Evolutionary conservation across 192 early-diverging fungal species (phyloP).

Genomic region (Rhizophagus clarus): DNA sequence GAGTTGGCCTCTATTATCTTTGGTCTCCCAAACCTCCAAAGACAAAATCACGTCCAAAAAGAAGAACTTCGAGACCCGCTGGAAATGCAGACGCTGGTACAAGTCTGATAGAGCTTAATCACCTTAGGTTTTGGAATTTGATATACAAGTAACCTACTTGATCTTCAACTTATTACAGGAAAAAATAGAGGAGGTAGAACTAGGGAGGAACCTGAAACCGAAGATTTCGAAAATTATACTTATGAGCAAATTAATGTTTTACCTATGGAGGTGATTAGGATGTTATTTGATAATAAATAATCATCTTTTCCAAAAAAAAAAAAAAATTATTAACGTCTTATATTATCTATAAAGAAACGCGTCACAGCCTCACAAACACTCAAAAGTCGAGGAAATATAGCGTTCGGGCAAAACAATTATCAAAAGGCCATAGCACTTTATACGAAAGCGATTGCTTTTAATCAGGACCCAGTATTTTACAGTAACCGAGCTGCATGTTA

Average conservation of each 20-base stretch:
- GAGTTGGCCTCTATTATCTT: slow-evolving; percentile 69
- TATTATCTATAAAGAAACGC: slow-evolving; percentile 43
- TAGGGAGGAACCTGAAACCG: slow-evolving; percentile 30
- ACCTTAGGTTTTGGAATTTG: background rate
- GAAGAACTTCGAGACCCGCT: slow-evolving; percentile 40
- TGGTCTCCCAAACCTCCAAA: slow-evolving; percentile 40
- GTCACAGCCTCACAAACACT: slow-evolving; percentile 69
- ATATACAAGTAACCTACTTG: background rate
- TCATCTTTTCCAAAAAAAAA: no score
- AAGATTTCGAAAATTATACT: slow-evolving; percentile 42
- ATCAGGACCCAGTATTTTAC: slow-evolving; percentile 84
- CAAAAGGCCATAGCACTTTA: slow-evolving; percentile 85
- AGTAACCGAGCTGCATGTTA: slow-evolving; percentile 96
- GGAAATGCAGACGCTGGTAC: slow-evolving; percentile 32
- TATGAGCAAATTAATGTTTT: slow-evolving; percentile 37
- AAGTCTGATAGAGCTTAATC: background rate
- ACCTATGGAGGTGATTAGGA: slow-evolving; percentile 36
- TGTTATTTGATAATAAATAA: background rate
- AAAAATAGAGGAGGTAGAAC: background rate
- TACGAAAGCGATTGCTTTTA: slow-evolving; percentile 84
- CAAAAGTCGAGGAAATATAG: slow-evolving; percentile 87
- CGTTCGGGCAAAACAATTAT: slow-evolving; percentile 83
- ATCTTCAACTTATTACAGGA: slow-evolving; percentile 21
- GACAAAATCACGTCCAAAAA: slow-evolving; percentile 48
- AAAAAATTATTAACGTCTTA: no score